Conservation (phyloP, 2,329 filamentous ascomycete genomes). For the Mycogone perniciosa region DNA sequence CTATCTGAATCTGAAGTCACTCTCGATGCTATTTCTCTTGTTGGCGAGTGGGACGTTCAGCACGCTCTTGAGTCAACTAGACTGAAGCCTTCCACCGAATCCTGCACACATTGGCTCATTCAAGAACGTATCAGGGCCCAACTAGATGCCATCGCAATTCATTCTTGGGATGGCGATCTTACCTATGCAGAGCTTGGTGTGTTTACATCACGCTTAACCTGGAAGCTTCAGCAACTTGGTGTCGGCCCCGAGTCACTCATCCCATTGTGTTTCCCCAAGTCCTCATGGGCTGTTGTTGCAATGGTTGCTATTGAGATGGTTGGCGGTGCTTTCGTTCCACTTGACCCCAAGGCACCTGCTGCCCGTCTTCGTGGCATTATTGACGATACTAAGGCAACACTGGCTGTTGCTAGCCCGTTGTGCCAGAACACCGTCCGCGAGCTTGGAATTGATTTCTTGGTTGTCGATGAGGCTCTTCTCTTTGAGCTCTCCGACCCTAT, state of each 20-base stretch:
- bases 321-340: constrained; percentile 16
- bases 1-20: neutral
- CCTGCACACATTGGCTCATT: constrained; percentile 13
- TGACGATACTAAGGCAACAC: constrained; percentile 4
- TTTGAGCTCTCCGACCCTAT: constrained; percentile 7
- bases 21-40: neutral
- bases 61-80: constrained; percentile 1
- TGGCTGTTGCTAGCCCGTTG: constrained; percentile 2
- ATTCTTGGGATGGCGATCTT: constrained; percentile 14
- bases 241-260: constrained; percentile 11
- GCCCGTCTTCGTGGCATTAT: constrained; percentile 8
- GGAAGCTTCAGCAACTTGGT: constrained; percentile 8
- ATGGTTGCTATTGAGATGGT: constrained; percentile 16
- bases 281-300: constrained; percentile 14
- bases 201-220: constrained; percentile 5
- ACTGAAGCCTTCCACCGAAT: constrained; percentile 4
- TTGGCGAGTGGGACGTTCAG: constrained; percentile 4
- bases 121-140: constrained; percentile 1
- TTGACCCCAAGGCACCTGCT: constrained; percentile 13
- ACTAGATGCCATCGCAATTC: constrained; percentile 3
- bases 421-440: constrained; percentile 1
- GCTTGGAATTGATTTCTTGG: neutral
- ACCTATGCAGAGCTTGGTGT: constrained; percentile 9
- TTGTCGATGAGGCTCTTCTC: constrained; percentile 9
- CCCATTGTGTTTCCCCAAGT: constrained; percentile 17